phyloP scores from a whole-genome alignment of 2,329 filamentous ascomycete genomes.

The Microdochium bolleyi region DNA sequence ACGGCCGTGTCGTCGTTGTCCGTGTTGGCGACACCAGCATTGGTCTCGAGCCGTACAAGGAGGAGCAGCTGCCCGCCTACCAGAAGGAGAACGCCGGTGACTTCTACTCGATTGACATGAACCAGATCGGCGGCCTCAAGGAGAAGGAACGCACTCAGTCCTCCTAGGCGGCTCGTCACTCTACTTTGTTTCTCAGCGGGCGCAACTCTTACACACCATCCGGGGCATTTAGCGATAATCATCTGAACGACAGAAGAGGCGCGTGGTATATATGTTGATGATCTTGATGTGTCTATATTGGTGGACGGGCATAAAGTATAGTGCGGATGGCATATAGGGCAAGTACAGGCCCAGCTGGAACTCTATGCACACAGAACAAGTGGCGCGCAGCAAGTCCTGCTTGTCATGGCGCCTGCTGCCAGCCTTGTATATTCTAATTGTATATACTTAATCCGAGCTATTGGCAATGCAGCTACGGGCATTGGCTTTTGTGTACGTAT shows the following conservation, averaged over 20 bases:
- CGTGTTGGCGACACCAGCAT: constrained; percentile 81
- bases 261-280: not conserved
- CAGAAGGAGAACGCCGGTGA: constrained; percentile 70
- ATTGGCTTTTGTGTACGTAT: not conserved
- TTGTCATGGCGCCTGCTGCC: not conserved
- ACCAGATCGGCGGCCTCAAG: constrained; percentile 87
- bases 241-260: not conserved
- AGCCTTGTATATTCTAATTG: not conserved
- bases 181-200: not conserved
- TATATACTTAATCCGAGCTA: not conserved
- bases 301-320: not conserved
- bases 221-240: not conserved
- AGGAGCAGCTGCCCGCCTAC: constrained; percentile 78
- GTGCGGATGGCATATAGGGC: not conserved
- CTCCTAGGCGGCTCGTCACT: constrained; percentile 7
- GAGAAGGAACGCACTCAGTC: constrained; percentile 61
- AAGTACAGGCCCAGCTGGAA: not conserved
- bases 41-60: constrained; percentile 80
- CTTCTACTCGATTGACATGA: constrained; percentile 91
- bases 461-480: not conserved
- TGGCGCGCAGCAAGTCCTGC: not conserved
- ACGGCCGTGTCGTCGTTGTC: constrained; percentile 84
- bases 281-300: not conserved
- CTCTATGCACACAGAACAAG: not conserved
- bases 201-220: not conserved